Base-by-base conservation (phyloP, 2,329 filamentous ascomycete genomes). In the Microcyclospora pomicola region DNA sequence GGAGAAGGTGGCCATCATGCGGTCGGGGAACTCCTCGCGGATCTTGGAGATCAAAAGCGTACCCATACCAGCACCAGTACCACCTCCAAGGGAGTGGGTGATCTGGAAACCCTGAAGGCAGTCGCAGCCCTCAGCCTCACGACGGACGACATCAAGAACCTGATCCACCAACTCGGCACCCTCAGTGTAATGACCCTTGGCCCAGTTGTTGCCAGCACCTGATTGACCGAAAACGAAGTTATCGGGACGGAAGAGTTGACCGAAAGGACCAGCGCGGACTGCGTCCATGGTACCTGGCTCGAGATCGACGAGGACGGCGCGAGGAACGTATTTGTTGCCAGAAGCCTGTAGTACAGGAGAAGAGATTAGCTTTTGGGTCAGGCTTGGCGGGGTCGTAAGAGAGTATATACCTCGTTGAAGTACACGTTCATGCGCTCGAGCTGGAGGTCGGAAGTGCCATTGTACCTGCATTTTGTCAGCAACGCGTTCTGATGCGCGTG, bases 61-160 rank as follows among this genome's bases (percentile, higher is more conserved):
- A 72, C 91, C 91, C 91, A 98, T 98, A 82, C 91, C 91, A 58
- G 91, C 88, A 86, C 91, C 91, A 59, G 91, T 98, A 80, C 91
- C 91, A 82, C 91, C 91, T 80, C 91, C 91, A 50, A 96, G 87
- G 38, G 91, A 96, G 82, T 98, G 91, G 64, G 91, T 98, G 73
- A 98, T 96, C 75, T 98, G 91, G 82, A 98, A 98, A 66, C 91
- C 91, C 73, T 98, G 91, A 49, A 98, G 87, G 77, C 85, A 95
- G 77, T 98, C 91, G 64, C 91, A 96, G 65, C 83, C 85, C 72
- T 98, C 91, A 54, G 91, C 88, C 76, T 98, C 91, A 59, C 91
- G 88, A 64, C 91, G 91, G 62, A 98, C 88, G 52, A 98, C 91
- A 64, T 96, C 91, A 55, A 98, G 79, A 54, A 98, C 91, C 61